Evolutionary conservation across 1,284 basidiomycete species (phyloP).

Genomic region (Bondarzewia mesenterica): DNA sequence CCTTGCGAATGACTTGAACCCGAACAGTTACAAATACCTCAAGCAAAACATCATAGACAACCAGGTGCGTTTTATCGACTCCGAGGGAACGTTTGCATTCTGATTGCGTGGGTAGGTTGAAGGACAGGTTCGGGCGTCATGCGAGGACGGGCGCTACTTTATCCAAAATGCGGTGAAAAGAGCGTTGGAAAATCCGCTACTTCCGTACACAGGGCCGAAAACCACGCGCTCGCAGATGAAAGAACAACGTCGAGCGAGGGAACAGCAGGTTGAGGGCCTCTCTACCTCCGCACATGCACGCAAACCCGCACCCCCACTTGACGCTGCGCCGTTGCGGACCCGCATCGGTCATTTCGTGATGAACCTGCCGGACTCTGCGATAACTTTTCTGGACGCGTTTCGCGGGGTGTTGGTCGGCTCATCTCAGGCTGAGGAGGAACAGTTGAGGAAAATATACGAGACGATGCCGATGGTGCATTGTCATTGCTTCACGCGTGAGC

Average conservation of each 20-base stretch:
- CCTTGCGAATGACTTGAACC: slow-evolving; percentile 93
- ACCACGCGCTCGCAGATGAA: slow-evolving; percentile 9
- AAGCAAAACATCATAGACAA: slow-evolving; percentile 69
- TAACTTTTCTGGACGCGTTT: slow-evolving; percentile 88
- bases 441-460: slow-evolving; percentile 40
- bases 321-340: slow-evolving; percentile 30
- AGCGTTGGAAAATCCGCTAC: slow-evolving; percentile 60
- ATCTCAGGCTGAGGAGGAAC: slow-evolving; percentile 19
- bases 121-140: slow-evolving; percentile 58
- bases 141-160: slow-evolving; percentile 81
- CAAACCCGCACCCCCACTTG: slow-evolving; percentile 6
- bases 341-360: slow-evolving; percentile 87
- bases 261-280: slow-evolving; percentile 1
- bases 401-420: slow-evolving; percentile 52
- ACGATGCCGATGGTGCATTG: slow-evolving; percentile 88
- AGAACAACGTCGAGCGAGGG: slow-evolving; percentile 1
- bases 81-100: neutral
- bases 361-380: slow-evolving; percentile 92
- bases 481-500: slow-evolving; percentile 91
- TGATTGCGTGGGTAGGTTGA: slow-evolving; percentile 45
- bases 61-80: slow-evolving; percentile 40
- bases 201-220: slow-evolving; percentile 27
- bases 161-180: slow-evolving; percentile 54
- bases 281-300: neutral
- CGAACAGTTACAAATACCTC: slow-evolving; percentile 77